Conservation (phyloP, 495 filamentous ascomycete species). For the Glonium stellatum region DNA sequence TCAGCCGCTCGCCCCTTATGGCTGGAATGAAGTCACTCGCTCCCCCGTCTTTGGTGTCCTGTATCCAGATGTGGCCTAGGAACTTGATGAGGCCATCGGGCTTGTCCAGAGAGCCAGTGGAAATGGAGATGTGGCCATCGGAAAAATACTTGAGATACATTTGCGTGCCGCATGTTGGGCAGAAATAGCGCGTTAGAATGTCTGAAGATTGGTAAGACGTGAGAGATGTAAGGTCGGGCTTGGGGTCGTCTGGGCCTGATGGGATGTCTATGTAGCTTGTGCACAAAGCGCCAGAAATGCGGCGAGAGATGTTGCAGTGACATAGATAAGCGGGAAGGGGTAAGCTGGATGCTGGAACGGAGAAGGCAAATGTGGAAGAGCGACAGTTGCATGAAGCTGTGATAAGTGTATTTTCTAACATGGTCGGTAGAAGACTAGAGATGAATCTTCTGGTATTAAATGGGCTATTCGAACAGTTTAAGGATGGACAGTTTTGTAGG, state of each 20-base stretch:
- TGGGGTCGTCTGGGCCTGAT: slow-evolving; percentile 12
- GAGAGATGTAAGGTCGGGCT: slow-evolving; percentile 37
- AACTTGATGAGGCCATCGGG: slow-evolving; percentile 38
- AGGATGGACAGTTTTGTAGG: no score
- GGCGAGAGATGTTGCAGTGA: slow-evolving; percentile 59
- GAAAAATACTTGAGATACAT: slow-evolving; percentile 39
- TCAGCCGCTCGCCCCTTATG: slow-evolving; percentile 17
- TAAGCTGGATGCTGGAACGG: slow-evolving; percentile 32
- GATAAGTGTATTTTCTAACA: slow-evolving; percentile 19
- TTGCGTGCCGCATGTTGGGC: slow-evolving; percentile 60
- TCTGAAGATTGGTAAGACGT: slow-evolving; percentile 44
- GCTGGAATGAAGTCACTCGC: slow-evolving; percentile 45
- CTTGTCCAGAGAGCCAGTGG: slow-evolving; percentile 36
- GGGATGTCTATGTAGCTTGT: slow-evolving; percentile 46
- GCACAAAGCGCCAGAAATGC: slow-evolving; percentile 51
- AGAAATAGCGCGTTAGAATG: slow-evolving; percentile 55
- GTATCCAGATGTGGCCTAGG: slow-evolving; percentile 43
- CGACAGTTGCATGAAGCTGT: slow-evolving; percentile 52
- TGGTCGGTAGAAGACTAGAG: neutral
- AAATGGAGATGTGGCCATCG: slow-evolving; percentile 36
- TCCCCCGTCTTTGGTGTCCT: slow-evolving; percentile 53
- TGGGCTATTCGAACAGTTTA: no score
- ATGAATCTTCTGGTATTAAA: neutral
- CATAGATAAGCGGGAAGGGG: slow-evolving; percentile 45
- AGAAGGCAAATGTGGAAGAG: slow-evolving; percentile 39